Evolutionary conservation across 768 basidiomycete genomes (phyloP), one percentile per base, ranked within the genome.

Genomic region (Omphalotus guepiniiformis): DNA sequence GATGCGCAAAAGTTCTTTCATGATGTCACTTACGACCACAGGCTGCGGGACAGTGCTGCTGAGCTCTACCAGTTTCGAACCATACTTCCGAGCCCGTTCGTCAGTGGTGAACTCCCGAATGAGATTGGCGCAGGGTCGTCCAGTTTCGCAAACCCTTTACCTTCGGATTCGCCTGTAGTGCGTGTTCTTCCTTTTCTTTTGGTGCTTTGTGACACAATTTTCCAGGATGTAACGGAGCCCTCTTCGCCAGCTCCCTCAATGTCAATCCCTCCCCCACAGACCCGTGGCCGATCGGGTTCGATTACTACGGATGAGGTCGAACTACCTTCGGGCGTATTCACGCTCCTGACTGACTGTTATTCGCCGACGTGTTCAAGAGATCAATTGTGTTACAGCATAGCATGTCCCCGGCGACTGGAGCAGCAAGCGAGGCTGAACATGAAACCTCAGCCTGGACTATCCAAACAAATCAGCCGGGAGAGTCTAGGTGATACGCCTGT

Each of bases 1-100:
- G 96, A 98, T 59, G 88, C 94, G 7, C 96, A 98, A 65, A 98
- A 98, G 69, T 98, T 93, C 69, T 98, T 99, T 63, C 96, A 99
- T 60, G 96, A 98, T 59, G 96, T 99, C 55, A 97, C 96, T 7
- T 99, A 98, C 61, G 95, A 97, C 59, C 96, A 99, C 63, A 85
- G 95, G 12, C 63, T 99, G 48, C 74, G 96, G 42, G 96, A 98
- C 66, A 92, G 83, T 58, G 71, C 83, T 0, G 76, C 77, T 52
- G 96, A 99, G 66, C 67, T 99, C 25, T 99, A 97, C 66, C 93
- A 95, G 61, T 98, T 99, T 66, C 76, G 83, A 53, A 85, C 89
- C 39, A 82, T 84, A 58, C 61, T 96, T 30, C 79, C 84, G 4
- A 91, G 84, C 59, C 90, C 89, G 2, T 93, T 93, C 60, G 86